A percentile compares a stretch with the other conserved stretches of the same genome.
These are phyloP conservation scores for Pseudogymnoascus sp. DNA, from an alignment of 2,329 filamentous ascomycete species.

Conservation along the genomic window DNA sequence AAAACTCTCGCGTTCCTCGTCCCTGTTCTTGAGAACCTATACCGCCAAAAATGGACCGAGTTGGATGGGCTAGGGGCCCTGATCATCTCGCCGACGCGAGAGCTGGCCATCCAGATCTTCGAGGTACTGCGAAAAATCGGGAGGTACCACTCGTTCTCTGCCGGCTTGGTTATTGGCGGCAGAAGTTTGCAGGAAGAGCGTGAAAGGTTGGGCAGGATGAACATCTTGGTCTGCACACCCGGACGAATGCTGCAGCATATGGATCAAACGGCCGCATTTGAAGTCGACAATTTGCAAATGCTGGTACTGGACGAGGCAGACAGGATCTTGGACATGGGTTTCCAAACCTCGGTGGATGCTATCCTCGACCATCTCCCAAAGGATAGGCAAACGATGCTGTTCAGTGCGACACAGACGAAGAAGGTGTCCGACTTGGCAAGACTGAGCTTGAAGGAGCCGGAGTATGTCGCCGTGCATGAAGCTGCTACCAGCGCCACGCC, in stretches of 20 bases:
- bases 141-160: conserved; percentile 80
- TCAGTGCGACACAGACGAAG: conserved; percentile 93
- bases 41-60: conserved; percentile 82
- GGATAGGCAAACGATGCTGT: conserved; percentile 82
- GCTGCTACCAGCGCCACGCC: conserved; percentile 73
- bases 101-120: conserved; percentile 94
- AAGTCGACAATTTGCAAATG: conserved; percentile 84
- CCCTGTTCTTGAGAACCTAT: conserved; percentile 86
- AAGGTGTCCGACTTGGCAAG: conserved; percentile 87
- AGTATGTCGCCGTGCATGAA: conserved; percentile 93
- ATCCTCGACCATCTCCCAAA: conserved; percentile 85
- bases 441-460: conserved; percentile 78
- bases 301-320: conserved; percentile 94
- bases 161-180: conserved; percentile 87
- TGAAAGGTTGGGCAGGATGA: conserved; percentile 81
- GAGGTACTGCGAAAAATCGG: conserved; percentile 88
- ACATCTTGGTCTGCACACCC: conserved; percentile 91
- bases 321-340: conserved; percentile 96
- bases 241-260: conserved; percentile 93
- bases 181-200: conserved; percentile 84
- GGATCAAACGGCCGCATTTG: conserved; percentile 85
- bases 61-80: conserved; percentile 86
- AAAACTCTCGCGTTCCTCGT: conserved; percentile 92
- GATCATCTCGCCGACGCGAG: conserved; percentile 87
- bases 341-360: conserved; percentile 82